Evolutionary conservation across 306 rosid genomes (phyloP), one percentile per base, ranked within the genome.

Genomic region (Astragalus glycyphyllos): DNA sequence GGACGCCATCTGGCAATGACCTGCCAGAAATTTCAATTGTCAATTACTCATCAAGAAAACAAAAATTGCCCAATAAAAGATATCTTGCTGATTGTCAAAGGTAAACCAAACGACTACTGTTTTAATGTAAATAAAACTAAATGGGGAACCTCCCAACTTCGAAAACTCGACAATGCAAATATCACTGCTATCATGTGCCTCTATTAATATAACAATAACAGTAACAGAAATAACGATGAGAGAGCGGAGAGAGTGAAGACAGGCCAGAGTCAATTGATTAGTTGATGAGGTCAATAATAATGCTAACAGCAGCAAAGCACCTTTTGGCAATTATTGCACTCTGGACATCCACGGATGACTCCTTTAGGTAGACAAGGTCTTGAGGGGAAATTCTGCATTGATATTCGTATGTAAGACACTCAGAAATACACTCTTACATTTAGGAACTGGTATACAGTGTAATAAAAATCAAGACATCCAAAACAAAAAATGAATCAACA

Each of bases 1-100:
- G 96, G 99, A 73, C 79, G 87, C 99, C 99, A 95, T 84, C 84
- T 84, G 50, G 97, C 96, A 82, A 86, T 71, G 77, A 95, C 97
- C 99, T 95, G 84, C 69, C 74, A 38, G 55, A 78, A 47, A 83
- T n/a, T 69, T 77, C 59, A 67, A 68, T 65, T 47, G 51, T 83
- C 70, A 79, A 75, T 79, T 68, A 73, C 71, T 68, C 69, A 71
- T 61, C 29, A 58, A 6, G 54, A 40, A 64, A 73, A 69, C n/a
- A 12, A 69, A 12, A 48, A 10, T 72, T 57, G 8, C 61, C 65
- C 51, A 9, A 35, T 9, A 69, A 65, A 31, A 32, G 11, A 35
- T 0, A 3, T 29, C 34, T 23, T 45, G 66, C 54, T 7, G 58
- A 46, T 58, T 64, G 34, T 40, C 29, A n/a, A 69, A 20, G 29